These are phyloP conservation scores for Aplosporella prunicola DNA, from an alignment of 2,329 filamentous ascomycete genomes.

Conservation along the genomic window DNA sequence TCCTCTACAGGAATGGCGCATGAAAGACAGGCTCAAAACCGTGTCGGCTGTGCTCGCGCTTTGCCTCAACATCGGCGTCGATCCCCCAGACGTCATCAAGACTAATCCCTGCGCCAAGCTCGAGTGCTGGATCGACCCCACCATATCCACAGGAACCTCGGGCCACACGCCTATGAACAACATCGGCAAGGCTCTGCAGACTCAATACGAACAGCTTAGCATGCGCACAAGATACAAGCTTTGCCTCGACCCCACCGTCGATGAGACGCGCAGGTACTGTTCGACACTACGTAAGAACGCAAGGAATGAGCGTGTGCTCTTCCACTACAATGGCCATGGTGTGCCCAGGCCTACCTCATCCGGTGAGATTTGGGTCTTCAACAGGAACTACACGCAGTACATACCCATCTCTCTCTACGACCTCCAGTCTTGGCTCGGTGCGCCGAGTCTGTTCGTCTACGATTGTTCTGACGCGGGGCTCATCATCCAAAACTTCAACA, in stretches of 20 bases:
- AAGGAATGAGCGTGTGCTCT: slow-evolving; percentile 90
- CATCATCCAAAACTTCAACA: slow-evolving; percentile 88
- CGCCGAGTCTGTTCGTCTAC: slow-evolving; percentile 93
- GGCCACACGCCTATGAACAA: slow-evolving; percentile 77
- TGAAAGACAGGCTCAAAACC: slow-evolving; percentile 92
- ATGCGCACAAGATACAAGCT: slow-evolving; percentile 96
- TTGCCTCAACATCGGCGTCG: slow-evolving; percentile 94
- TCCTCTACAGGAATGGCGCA: slow-evolving; percentile 86
- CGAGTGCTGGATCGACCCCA: slow-evolving; percentile 95
- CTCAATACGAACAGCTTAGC: slow-evolving; percentile 91
- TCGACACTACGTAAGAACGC: slow-evolving; percentile 82
- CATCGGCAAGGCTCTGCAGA: slow-evolving; percentile 91
- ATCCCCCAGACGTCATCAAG: slow-evolving; percentile 93
- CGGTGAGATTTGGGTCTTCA: slow-evolving; percentile 98
- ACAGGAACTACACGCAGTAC: slow-evolving; percentile 97
- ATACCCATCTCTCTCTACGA: slow-evolving; percentile 95
- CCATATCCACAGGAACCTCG: slow-evolving; percentile 59
- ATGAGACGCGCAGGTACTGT: slow-evolving; percentile 95
- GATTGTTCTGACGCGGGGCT: slow-evolving; percentile 96
- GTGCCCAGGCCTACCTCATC: slow-evolving; percentile 92
- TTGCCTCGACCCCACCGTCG: slow-evolving; percentile 89
- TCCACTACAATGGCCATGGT: slow-evolving; percentile 97
- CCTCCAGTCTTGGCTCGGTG: slow-evolving; percentile 88
- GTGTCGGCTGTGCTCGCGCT: slow-evolving; percentile 90
- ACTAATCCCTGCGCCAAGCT: slow-evolving; percentile 87